A percentile compares a stretch with the other conserved stretches of the same genome.
phyloP scores from a whole-genome alignment of 1,139 yeast species.

The Magnusiomyces sp. region DNA sequence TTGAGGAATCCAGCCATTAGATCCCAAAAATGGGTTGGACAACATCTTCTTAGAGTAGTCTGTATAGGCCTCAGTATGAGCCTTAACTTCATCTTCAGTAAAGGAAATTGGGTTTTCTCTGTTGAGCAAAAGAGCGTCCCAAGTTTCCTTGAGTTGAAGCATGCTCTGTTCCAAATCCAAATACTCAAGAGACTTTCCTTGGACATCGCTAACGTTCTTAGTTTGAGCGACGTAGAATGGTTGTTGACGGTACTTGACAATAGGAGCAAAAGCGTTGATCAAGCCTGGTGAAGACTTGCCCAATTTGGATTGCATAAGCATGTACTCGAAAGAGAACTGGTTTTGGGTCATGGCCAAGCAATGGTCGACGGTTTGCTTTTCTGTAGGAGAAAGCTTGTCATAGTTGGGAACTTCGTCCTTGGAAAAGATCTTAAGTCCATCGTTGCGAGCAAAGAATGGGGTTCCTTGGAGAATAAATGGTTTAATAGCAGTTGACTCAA shows the following conservation, averaged over 20 bases:
- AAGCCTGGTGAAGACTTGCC: constrained; percentile 27
- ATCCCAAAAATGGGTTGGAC: constrained; percentile 75
- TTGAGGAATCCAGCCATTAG: constrained; percentile 94
- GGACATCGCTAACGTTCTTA: constrained; percentile 33
- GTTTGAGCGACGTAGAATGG: constrained; percentile 42
- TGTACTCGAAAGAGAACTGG: constrained; percentile 79
- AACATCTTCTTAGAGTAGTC: constrained; percentile 61
- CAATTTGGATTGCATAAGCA: constrained; percentile 51
- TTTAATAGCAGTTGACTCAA: constrained; percentile 69
- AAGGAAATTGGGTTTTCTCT: constrained; percentile 54
- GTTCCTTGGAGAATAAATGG: constrained; percentile 72
- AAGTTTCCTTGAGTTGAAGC: constrained; percentile 59
- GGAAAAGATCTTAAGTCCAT: constrained; percentile 78
- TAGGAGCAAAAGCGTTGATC: constrained; percentile 49
- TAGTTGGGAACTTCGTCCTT: constrained; percentile 68
- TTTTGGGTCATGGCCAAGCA: constrained; percentile 86
- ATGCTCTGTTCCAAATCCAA: constrained; percentile 71
- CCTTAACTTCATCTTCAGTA: constrained; percentile 45
- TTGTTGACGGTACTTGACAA: constrained; percentile 33
- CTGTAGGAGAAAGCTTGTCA: constrained; percentile 56
- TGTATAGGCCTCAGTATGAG: constrained; percentile 51
- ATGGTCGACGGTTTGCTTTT: constrained; percentile 72
- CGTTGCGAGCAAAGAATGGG: constrained; percentile 78
- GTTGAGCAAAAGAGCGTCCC: constrained; percentile 31
- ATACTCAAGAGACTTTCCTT: constrained; percentile 55